Evolutionary conservation across 495 filamentous ascomycete species (phyloP).

Genomic region (Lentithecium fluviatile): DNA sequence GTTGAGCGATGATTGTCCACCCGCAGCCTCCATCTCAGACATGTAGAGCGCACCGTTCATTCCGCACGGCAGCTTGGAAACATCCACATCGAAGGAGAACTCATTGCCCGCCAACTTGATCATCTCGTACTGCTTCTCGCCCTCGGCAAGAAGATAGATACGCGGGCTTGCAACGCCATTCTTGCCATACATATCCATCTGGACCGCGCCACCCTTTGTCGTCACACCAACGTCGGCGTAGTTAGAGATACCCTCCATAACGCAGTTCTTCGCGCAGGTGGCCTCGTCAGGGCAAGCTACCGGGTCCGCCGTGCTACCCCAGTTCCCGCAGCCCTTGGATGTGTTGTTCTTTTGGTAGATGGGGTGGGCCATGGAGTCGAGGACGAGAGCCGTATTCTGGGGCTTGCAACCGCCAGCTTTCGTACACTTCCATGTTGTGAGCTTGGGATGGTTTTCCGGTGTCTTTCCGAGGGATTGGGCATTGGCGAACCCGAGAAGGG

Average conservation of each 20-base stretch:
- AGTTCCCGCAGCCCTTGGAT: conserved; percentile 30
- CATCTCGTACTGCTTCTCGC: conserved; percentile 57
- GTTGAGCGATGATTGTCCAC: conserved; percentile 50
- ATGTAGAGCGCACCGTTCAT: conserved; percentile 71
- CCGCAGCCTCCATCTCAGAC: conserved; percentile 59
- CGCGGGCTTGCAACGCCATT: conserved; percentile 36
- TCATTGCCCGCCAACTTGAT: conserved; percentile 59
- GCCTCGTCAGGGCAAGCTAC: conserved; percentile 31
- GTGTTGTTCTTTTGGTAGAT: conserved; percentile 36
- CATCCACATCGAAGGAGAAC: conserved; percentile 63
- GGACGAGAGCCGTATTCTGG: conserved; percentile 37
- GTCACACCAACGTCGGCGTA: conserved; percentile 39
- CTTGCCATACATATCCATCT: conserved; percentile 32
- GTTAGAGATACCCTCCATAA: conserved; percentile 37
- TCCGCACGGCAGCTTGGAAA: conserved; percentile 61
- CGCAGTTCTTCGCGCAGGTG: conserved; percentile 35
- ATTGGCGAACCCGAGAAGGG: conserved; percentile 22
- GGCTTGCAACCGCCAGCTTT: conserved; percentile 37
- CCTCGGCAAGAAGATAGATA: conserved; percentile 48
- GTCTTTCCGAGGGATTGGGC: conserved; percentile 37
- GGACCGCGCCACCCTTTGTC: conserved; percentile 34
- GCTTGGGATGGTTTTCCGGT: conserved; percentile 37
- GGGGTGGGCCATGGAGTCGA: conserved; percentile 38
- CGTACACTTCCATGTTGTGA: conserved; percentile 40
- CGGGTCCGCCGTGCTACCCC: conserved; percentile 26